phyloP scores from a whole-genome alignment of 2,329 filamentous ascomycete species.

The Chalara sp. region DNA sequence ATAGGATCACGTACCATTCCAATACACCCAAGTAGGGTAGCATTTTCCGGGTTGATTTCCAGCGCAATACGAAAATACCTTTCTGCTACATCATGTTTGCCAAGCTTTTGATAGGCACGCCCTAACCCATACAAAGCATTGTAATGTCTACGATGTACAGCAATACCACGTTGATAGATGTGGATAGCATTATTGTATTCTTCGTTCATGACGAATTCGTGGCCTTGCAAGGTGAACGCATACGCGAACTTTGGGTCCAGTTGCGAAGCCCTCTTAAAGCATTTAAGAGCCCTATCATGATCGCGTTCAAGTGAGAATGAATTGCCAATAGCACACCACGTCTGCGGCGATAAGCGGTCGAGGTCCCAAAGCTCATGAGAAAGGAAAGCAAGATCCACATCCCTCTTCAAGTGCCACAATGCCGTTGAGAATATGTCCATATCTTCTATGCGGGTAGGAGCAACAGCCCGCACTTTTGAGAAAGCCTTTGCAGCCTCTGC shows the following conservation, averaged over 20 bases:
- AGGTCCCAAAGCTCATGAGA: conserved; percentile 85
- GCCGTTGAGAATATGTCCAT: conserved; percentile 98
- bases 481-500: conserved; percentile 83
- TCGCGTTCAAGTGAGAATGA: conserved; percentile 89
- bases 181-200: conserved; percentile 93
- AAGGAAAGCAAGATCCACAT: conserved; percentile 85
- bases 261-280: conserved; percentile 92
- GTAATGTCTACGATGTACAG: conserved; percentile 84
- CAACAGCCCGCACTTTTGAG: conserved; percentile 67
- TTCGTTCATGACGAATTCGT: conserved; percentile 92
- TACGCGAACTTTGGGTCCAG: conserved; percentile 88
- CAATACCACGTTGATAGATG: conserved; percentile 79
- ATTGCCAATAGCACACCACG: conserved; percentile 94
- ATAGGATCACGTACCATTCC: conserved; percentile 77
- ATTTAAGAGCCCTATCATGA: conserved; percentile 88
- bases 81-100: conserved; percentile 85
- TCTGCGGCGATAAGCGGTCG: conserved; percentile 83
- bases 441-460: conserved; percentile 79
- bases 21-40: conserved; percentile 87
- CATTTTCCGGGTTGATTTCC: conserved; percentile 87
- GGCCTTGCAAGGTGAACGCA: conserved; percentile 89
- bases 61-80: conserved; percentile 86
- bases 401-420: conserved; percentile 95
- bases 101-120: conserved; percentile 80
- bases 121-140: conserved; percentile 95